These are phyloP conservation scores for Exophiala bonariae DNA, from an alignment of 2,329 filamentous ascomycete species.

Conservation along the genomic window DNA sequence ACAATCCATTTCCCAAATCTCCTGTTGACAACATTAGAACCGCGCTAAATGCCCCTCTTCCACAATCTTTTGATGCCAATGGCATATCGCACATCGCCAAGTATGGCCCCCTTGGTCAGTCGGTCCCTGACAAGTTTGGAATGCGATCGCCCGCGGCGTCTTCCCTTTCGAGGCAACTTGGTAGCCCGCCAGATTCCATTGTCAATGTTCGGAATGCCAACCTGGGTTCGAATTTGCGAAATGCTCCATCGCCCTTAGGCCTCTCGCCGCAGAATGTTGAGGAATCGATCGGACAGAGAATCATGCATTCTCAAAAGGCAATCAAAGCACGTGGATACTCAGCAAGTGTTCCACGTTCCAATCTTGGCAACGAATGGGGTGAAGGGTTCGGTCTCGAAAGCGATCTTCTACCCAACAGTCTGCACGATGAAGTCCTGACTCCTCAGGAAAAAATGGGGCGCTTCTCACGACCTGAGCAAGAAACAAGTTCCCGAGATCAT, in stretches of 20 bases:
- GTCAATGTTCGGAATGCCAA: constrained; percentile 65
- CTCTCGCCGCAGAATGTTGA: constrained; percentile 65
- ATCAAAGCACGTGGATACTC: constrained; percentile 53
- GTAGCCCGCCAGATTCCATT: constrained; percentile 63
- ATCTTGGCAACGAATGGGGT: constrained; percentile 57
- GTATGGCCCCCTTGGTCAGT: constrained; percentile 87
- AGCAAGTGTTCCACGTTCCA: constrained; percentile 57
- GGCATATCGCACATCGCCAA: constrained; percentile 89
- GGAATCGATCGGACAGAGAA: constrained; percentile 63
- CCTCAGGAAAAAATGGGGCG: constrained; percentile 62
- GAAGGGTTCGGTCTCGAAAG: constrained; percentile 78
- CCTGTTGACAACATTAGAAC: constrained; percentile 68
- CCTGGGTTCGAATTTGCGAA: constrained; percentile 71
- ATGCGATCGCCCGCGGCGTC: constrained; percentile 74
- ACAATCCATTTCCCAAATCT: constrained; percentile 75
- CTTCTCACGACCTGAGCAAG: constrained; percentile 59
- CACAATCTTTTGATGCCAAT: constrained; percentile 94
- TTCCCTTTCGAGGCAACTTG: constrained; percentile 50
- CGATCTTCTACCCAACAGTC: constrained; percentile 75
- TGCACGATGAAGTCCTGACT: constrained; percentile 64
- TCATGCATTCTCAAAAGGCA: constrained; percentile 65
- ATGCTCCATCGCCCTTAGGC: constrained; percentile 50
- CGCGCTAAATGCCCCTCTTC: constrained; percentile 88
- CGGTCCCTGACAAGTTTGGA: constrained; percentile 87
- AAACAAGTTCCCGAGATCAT: constrained; percentile 47